These are phyloP conservation scores for Sclerotinia minor DNA, from an alignment of 2,329 filamentous ascomycete species.

Conservation along the genomic window DNA sequence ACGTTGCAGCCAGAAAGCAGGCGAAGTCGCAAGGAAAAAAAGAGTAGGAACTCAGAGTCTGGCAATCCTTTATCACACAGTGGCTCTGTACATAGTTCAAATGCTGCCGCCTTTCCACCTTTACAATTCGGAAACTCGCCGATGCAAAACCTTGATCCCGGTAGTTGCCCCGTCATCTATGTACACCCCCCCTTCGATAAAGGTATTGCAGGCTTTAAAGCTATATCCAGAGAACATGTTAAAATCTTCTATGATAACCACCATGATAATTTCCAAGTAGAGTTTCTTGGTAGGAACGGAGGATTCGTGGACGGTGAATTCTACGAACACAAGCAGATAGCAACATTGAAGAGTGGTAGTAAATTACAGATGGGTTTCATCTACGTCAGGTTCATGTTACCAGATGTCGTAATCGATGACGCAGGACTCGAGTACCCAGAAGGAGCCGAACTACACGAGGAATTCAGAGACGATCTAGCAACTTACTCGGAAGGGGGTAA, in stretches of 20 bases:
- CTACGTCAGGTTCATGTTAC: constrained; percentile 67
- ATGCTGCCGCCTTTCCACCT: constrained; percentile 24
- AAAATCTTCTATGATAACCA: constrained; percentile 70
- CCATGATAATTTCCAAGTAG: constrained; percentile 63
- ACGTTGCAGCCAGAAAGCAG: neutral
- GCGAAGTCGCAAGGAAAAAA: constrained; percentile 40
- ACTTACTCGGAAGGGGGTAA: constrained; percentile 56
- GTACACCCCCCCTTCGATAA: constrained; percentile 69
- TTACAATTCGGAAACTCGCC: neutral
- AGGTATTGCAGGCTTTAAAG: constrained; percentile 64
- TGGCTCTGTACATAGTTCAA: constrained; percentile 35
- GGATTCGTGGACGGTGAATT: constrained; percentile 66
- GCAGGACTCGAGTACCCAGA: constrained; percentile 57
- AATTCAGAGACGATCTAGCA: constrained; percentile 27
- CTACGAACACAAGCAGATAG: constrained; percentile 53
- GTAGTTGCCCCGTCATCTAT: constrained; percentile 64
- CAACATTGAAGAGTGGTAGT: constrained; percentile 63
- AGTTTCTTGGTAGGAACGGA: constrained; percentile 60
- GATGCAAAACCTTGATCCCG: constrained; percentile 54
- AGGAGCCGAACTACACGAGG: constrained; percentile 44
- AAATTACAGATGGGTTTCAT: constrained; percentile 72
- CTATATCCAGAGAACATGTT: constrained; percentile 72
- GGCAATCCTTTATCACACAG: constrained; percentile 46
- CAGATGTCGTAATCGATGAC: constrained; percentile 58
- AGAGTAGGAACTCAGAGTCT: constrained; percentile 48